These are phyloP conservation scores for Lolium multiflorum DNA, from an alignment of 176 grass and related monocot species.

Conservation along the genomic window DNA sequence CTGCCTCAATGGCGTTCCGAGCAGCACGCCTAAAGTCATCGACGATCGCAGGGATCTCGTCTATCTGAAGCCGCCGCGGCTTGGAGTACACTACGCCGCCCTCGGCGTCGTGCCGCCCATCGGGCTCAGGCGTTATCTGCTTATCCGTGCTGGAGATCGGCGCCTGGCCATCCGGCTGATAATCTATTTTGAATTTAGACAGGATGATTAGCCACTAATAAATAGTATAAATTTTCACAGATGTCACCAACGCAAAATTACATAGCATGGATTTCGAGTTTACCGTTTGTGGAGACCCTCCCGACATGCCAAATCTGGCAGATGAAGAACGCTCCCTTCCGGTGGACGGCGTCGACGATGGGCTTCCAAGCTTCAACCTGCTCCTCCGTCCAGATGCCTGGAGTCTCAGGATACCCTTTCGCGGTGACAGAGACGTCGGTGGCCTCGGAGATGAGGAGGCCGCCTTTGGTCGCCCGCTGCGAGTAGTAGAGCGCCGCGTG, in stretches of 20 bases:
- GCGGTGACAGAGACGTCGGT: conserved; percentile 46
- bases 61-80: neutral
- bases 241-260: neutral
- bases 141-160: conserved; percentile 39
- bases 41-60: conserved; percentile 21
- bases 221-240: neutral
- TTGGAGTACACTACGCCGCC: conserved; percentile 1
- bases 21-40: conserved; percentile 45
- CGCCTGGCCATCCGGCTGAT: conserved; percentile 2
- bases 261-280: neutral
- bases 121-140: neutral
- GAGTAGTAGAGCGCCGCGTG: conserved; percentile 53
- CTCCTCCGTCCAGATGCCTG: conserved; percentile 42
- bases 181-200: neutral
- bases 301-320: conserved; percentile 52
- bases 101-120: neutral
- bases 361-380: conserved; percentile 58
- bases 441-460: conserved; percentile 53
- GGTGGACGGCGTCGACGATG: conserved; percentile 61
- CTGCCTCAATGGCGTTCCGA: conserved; percentile 30
- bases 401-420: conserved; percentile 38
- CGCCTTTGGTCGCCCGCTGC: conserved; percentile 47
- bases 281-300: conserved; percentile 24
- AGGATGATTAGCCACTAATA: neutral
- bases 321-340: conserved; percentile 48